These are phyloP conservation scores for Botryotinia calthae DNA, from an alignment of 2,329 filamentous ascomycete species.

Conservation along the genomic window DNA sequence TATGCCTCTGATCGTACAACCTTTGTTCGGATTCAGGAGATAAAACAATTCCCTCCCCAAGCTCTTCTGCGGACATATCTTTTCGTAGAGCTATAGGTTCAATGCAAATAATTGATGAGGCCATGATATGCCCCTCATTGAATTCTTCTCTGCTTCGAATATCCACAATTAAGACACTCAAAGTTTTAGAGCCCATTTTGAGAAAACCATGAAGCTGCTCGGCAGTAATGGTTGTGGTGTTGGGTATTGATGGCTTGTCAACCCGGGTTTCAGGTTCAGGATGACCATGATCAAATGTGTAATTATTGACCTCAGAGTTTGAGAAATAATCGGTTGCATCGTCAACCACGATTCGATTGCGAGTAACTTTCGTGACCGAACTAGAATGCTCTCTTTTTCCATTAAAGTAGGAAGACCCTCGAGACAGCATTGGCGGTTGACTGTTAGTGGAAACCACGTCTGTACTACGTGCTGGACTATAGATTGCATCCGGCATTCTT, in stretches of 20 bases:
- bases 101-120: conserved; percentile 80
- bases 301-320: conserved; percentile 22
- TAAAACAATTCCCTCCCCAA: conserved; percentile 67
- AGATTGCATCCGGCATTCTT: conserved; percentile 39
- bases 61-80: conserved; percentile 60
- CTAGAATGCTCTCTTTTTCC: conserved; percentile 31
- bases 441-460: conserved; percentile 31
- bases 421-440: conserved; percentile 32
- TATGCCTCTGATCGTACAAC: conserved; percentile 68
- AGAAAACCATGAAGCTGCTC: conserved; percentile 71
- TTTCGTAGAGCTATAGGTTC: conserved; percentile 76
- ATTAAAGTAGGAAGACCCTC: conserved; percentile 31
- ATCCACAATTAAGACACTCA: conserved; percentile 80
- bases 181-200: conserved; percentile 47
- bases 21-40: conserved; percentile 71
- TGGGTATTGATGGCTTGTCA: conserved; percentile 22
- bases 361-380: conserved; percentile 31
- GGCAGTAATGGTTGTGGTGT: conserved; percentile 42
- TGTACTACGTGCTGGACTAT: conserved; percentile 37
- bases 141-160: conserved; percentile 77
- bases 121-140: conserved; percentile 85
- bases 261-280: background rate
- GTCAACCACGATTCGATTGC: conserved; percentile 27
- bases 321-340: conserved; percentile 32
- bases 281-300: conserved; percentile 16